A percentile compares a stretch with the other conserved stretches of the same genome.
Evolutionary conservation across 108 stramenopile genomes (phyloP).

Genomic region (Nitzschia putrida): DNA sequence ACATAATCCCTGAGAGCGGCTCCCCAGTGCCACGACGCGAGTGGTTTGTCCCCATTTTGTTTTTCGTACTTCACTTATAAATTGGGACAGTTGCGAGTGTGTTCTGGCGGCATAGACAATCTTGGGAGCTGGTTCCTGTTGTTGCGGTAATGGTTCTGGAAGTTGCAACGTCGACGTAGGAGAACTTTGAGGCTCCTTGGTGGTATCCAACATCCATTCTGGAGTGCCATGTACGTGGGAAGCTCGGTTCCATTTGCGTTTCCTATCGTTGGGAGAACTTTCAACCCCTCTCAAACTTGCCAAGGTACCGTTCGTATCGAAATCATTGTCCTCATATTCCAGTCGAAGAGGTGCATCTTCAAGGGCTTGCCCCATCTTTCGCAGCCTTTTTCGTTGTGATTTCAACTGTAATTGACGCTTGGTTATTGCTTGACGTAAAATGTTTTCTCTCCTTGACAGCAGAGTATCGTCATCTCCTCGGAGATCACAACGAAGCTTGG

Average conservation of each 20-base stretch:
- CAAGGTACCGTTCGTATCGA: not conserved
- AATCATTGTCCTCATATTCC: not conserved
- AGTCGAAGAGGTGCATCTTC: not conserved
- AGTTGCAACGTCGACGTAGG: not conserved
- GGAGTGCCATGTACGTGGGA: not conserved
- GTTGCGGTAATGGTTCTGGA: not conserved
- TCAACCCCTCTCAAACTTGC: too few relatives aligned
- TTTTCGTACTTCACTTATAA: constrained; percentile 80
- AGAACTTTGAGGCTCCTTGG: not conserved
- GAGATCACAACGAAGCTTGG: too few relatives aligned
- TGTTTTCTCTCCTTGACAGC: too few relatives aligned
- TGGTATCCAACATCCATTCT: constrained; percentile 5
- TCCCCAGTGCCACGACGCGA: constrained; percentile 86
- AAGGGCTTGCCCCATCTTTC: too few relatives aligned
- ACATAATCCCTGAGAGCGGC: constrained; percentile 82
- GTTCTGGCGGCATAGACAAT: constrained; percentile 92
- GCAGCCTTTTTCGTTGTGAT: too few relatives aligned
- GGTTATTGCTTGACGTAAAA: too few relatives aligned
- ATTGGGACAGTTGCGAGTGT: constrained; percentile 97
- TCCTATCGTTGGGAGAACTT: not conserved
- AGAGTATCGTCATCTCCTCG: too few relatives aligned
- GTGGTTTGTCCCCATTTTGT: constrained; percentile 67
- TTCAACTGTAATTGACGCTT: too few relatives aligned
- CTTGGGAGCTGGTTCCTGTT: constrained; percentile 41
- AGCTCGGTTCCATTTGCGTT: not conserved